Conservation (phyloP, 345 rosid genomes). For the Hibiscus trionum region DNA sequence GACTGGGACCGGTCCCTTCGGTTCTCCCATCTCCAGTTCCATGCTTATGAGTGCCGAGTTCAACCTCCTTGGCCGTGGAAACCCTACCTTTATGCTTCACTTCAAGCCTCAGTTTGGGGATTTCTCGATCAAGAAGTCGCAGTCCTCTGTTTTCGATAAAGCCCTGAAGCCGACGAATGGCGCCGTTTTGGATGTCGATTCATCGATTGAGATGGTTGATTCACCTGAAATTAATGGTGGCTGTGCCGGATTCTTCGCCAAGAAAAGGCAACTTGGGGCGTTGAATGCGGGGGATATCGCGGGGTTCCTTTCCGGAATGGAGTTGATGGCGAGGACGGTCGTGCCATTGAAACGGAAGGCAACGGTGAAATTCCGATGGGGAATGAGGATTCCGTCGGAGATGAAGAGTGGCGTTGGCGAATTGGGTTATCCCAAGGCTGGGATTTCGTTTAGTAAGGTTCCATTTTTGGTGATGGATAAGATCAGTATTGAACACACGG, state of each 20-base stretch:
- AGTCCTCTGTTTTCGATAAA: background rate
- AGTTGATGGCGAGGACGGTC: background rate
- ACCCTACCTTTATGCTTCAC: background rate
- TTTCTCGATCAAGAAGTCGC: background rate
- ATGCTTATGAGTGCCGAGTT: background rate
- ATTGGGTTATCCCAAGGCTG: background rate
- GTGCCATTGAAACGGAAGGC: background rate
- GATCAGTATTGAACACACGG: background rate
- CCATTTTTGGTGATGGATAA: background rate
- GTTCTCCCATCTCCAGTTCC: background rate
- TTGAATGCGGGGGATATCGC: background rate
- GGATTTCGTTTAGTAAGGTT: background rate
- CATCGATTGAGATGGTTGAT: background rate
- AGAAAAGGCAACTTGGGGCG: background rate
- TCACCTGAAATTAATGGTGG: background rate
- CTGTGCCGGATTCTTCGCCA: background rate
- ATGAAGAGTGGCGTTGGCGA: background rate
- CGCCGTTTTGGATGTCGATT: background rate
- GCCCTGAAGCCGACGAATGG: background rate
- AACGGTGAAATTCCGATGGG: background rate
- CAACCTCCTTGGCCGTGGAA: background rate
- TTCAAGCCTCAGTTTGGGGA: background rate
- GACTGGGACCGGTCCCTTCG: background rate
- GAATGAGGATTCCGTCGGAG: constrained; percentile 1
- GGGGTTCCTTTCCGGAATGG: background rate